These are phyloP conservation scores for Rhizopogon salebrosus DNA, from an alignment of 768 basidiomycete genomes.

Conservation along the genomic window DNA sequence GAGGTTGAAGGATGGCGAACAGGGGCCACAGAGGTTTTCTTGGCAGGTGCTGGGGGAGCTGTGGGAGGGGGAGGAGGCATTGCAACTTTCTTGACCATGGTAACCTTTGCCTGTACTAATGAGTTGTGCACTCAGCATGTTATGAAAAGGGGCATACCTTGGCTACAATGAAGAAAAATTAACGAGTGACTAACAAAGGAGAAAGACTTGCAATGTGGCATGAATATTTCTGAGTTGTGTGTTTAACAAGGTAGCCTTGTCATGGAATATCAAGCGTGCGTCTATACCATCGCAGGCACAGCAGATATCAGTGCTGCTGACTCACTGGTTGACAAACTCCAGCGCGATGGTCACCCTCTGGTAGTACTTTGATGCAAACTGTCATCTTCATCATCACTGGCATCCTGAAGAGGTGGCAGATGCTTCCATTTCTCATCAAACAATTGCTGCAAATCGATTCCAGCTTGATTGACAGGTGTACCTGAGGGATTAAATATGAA, in stretches of 20 bases:
- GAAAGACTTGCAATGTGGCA: too few relatives aligned
- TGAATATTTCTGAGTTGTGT: conserved; percentile 52
- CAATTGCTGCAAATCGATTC: conserved; percentile 74
- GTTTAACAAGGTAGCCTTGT: conserved; percentile 59
- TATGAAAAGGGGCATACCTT: too few relatives aligned
- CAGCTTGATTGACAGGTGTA: conserved; percentile 82
- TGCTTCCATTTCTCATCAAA: conserved; percentile 92
- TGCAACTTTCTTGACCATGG: conserved; percentile 37
- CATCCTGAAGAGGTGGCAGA: conserved; percentile 57
- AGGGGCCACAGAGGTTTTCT: conserved; percentile 34
- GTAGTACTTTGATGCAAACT: too few relatives aligned
- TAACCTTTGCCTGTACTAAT: too few relatives aligned
- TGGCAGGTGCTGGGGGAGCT: conserved; percentile 22
- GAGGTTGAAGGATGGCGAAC: conserved; percentile 76
- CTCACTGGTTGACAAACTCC: too few relatives aligned
- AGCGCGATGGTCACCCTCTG: too few relatives aligned
- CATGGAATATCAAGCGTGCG: conserved; percentile 75
- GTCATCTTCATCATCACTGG: conserved; percentile 58
- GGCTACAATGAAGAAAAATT: too few relatives aligned
- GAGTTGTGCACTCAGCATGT: too few relatives aligned
- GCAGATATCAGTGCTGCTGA: too few relatives aligned
- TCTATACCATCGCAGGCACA: too few relatives aligned
- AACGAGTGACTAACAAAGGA: too few relatives aligned
- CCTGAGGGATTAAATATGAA: conserved; percentile 87
- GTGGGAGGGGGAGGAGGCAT: conserved; percentile 37